phyloP scores from a whole-genome alignment of 257 asterid species.

The Przewalskia tangutica region DNA sequence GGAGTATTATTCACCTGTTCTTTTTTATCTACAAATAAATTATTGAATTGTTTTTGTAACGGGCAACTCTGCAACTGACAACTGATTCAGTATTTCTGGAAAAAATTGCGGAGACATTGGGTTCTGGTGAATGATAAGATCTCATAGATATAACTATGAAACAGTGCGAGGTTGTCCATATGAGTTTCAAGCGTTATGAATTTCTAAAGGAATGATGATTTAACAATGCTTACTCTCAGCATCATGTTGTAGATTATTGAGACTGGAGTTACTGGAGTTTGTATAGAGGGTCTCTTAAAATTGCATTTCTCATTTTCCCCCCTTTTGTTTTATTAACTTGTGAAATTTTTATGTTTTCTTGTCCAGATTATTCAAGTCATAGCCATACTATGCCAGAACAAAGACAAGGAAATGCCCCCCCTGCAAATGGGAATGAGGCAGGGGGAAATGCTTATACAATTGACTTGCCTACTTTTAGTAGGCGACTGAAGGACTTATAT shows the following conservation, averaged over 20 bases:
- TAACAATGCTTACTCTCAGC: background rate
- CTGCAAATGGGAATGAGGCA: background rate
- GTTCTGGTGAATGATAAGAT: background rate
- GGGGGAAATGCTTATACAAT: slow-evolving; percentile 25
- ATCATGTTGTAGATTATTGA: background rate
- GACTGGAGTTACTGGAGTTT: background rate
- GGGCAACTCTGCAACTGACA: background rate
- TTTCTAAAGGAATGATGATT: background rate
- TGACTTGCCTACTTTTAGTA: slow-evolving; percentile 35
- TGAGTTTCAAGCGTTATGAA: background rate
- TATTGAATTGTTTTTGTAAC: background rate
- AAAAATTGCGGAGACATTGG: background rate
- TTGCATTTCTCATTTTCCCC: background rate
- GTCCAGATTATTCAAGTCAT: background rate
- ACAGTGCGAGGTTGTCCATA: background rate
- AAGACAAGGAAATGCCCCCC: background rate
- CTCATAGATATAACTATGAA: background rate
- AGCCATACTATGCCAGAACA: background rate
- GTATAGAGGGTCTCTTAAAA: background rate
- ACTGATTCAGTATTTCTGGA: background rate
- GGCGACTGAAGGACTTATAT: slow-evolving; percentile 31
- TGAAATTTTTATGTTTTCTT: background rate
- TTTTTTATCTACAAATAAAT: background rate
- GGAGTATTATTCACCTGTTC: background rate
- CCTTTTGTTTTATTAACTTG: background rate